Conservation (phyloP, 2,329 filamentous ascomycete species). For the Huntiella bhutanensis region DNA sequence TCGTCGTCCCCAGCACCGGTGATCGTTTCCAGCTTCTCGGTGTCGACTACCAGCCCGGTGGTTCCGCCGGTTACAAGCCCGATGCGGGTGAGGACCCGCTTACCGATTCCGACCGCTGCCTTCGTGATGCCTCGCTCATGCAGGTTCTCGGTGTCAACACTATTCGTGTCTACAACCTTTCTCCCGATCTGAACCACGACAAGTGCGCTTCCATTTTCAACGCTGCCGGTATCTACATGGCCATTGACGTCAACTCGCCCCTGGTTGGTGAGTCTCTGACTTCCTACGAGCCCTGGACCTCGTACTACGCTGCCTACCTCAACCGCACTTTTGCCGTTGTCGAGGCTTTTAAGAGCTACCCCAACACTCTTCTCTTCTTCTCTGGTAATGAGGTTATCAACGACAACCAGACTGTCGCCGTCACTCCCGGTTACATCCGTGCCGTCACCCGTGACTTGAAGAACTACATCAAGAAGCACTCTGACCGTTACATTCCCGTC, state of each 20-base stretch:
- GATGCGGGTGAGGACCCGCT: conserved; percentile 36
- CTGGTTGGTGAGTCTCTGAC: conserved; percentile 37
- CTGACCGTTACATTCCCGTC: conserved; percentile 50
- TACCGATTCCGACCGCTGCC: conserved; percentile 36
- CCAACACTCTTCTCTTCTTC: conserved; percentile 55
- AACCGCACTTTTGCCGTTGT: conserved; percentile 49
- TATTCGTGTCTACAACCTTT: conserved; percentile 51
- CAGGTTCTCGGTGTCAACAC: conserved; percentile 46
- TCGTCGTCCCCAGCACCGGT: conserved; percentile 39
- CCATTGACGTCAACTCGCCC: conserved; percentile 50
- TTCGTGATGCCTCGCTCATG: conserved; percentile 46
- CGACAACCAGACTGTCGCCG: conserved; percentile 36
- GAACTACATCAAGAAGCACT: conserved; percentile 57
- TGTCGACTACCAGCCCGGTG: conserved; percentile 51
- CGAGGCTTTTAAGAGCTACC: conserved; percentile 47
- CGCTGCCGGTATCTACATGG: conserved; percentile 48
- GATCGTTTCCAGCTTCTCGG: conserved; percentile 47
- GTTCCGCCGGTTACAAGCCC: conserved; percentile 42
- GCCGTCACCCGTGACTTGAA: conserved; percentile 65
- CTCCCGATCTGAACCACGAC: conserved; percentile 47
- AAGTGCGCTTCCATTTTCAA: conserved; percentile 51
- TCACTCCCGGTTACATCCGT: conserved; percentile 50
- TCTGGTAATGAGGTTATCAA: conserved; percentile 66
- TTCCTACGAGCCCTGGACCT: conserved; percentile 35
- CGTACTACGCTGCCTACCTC: conserved; percentile 40